phyloP scores from a whole-genome alignment of 2,329 filamentous ascomycete species.

The Ophiostoma himal-ulmi region DNA sequence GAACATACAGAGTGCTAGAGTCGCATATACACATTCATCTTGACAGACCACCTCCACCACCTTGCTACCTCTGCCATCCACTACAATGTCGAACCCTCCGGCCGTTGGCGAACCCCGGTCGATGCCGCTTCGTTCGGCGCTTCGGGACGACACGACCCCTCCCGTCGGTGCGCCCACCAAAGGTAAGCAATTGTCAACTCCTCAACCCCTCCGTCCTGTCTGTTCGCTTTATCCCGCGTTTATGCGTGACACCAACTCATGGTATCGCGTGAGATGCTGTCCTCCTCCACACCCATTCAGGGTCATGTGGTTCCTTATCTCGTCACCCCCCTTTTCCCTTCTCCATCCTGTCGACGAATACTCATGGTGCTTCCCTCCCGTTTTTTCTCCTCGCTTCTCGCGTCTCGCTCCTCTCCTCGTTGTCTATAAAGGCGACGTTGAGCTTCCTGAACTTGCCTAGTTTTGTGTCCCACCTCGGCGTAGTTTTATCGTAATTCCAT shows the following conservation, averaged over 20 bases:
- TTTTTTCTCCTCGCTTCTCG: not conserved
- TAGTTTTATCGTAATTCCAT: not conserved
- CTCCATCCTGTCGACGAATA: not conserved
- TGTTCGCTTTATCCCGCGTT: not conserved
- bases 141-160: slow-evolving; percentile 30
- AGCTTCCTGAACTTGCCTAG: not conserved
- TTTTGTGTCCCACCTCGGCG: not conserved
- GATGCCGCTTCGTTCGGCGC: slow-evolving; percentile 38
- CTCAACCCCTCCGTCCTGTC: not conserved
- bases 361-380: not conserved
- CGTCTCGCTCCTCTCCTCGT: not conserved
- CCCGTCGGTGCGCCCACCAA: slow-evolving; percentile 23
- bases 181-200: slow-evolving; percentile 17
- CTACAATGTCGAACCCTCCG: slow-evolving; percentile 21
- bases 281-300: not conserved
- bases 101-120: slow-evolving; percentile 22
- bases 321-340: not conserved
- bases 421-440: not conserved
- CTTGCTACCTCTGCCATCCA: not conserved
- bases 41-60: not conserved
- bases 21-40: not conserved
- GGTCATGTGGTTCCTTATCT: not conserved
- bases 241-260: not conserved
- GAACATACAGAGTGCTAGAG: not conserved
- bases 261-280: slow-evolving; percentile 4